phyloP scores from a whole-genome alignment of 108 stramenopile genomes.

The Asterionellopsis glacialis region DNA sequence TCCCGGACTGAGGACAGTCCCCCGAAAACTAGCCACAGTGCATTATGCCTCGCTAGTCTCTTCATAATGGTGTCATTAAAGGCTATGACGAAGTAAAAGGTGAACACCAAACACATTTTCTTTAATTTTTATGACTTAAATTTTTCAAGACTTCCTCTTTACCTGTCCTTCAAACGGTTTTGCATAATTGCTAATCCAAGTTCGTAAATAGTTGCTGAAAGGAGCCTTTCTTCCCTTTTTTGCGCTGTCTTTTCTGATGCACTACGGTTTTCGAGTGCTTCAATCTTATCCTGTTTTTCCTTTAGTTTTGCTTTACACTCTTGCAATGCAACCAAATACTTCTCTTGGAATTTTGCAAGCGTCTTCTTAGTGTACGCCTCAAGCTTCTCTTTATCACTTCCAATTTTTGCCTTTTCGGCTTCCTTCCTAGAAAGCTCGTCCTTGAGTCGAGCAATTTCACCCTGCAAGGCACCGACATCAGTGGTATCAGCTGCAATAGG shows the following conservation, averaged over 20 bases:
- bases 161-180: slow-evolving; percentile 59
- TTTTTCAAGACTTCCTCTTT: slow-evolving; percentile 3
- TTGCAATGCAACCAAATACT: slow-evolving; percentile 89
- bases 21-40: too few relatives aligned
- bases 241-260: slow-evolving; percentile 80
- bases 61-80: too few relatives aligned
- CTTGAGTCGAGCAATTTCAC: slow-evolving; percentile 33
- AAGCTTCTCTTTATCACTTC: slow-evolving; percentile 87
- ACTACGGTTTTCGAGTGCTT: slow-evolving; percentile 63
- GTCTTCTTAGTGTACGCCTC: slow-evolving; percentile 93
- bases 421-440: slow-evolving; percentile 62
- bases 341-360: slow-evolving; percentile 90
- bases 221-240: slow-evolving; percentile 85
- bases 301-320: slow-evolving; percentile 89
- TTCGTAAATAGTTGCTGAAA: slow-evolving; percentile 90
- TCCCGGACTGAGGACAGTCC: too few relatives aligned
- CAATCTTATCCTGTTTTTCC: slow-evolving; percentile 87
- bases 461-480: slow-evolving; percentile 4
- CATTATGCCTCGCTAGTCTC: too few relatives aligned
- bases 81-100: too few relatives aligned
- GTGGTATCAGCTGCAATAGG: slow-evolving; percentile 15
- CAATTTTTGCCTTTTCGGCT: slow-evolving; percentile 74
- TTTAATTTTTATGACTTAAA: neutral
- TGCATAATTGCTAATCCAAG: slow-evolving; percentile 90
- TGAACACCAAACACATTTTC: too few relatives aligned